A percentile compares a stretch with the other conserved stretches of the same genome.
phyloP scores from a whole-genome alignment of 805 yeast species.

The Hemisphaericaspora nanyangensis region DNA sequence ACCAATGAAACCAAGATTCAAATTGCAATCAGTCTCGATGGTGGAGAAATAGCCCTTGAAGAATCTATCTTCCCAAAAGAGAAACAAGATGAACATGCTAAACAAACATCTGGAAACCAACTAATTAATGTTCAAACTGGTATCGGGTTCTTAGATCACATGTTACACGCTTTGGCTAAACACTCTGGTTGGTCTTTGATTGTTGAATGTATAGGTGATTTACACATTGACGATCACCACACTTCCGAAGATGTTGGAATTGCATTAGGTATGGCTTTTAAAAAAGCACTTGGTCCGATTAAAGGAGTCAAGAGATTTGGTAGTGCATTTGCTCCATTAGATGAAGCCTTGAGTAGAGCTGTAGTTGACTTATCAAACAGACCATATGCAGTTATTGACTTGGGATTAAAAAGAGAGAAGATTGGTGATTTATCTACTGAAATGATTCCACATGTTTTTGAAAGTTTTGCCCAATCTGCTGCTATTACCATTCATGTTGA shows the following conservation, averaged over 20 bases:
- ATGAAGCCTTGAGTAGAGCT: constrained; percentile 92
- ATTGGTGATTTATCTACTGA: constrained; percentile 90
- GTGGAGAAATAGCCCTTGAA: constrained; percentile 69
- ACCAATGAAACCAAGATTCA: constrained; percentile 95
- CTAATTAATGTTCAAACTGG: constrained; percentile 83
- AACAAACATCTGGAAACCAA: constrained; percentile 69
- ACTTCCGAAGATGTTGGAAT: constrained; percentile 95
- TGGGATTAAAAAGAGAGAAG: constrained; percentile 88
- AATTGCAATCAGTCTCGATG: constrained; percentile 77
- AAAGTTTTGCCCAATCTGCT: constrained; percentile 91
- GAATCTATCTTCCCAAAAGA: constrained; percentile 48
- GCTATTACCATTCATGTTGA: constrained; percentile 91
- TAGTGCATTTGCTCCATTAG: constrained; percentile 89
- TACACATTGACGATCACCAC: constrained; percentile 96
- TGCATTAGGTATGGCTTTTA: constrained; percentile 85
- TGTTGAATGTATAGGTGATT: constrained; percentile 88
- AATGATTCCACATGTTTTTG: constrained; percentile 97
- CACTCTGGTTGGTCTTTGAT: constrained; percentile 95
- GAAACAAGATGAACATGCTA: constrained; percentile 48
- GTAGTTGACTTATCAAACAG: constrained; percentile 94
- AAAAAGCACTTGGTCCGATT: constrained; percentile 83
- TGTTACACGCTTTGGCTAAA: constrained; percentile 95
- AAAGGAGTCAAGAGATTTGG: constrained; percentile 94
- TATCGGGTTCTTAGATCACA: constrained; percentile 92
- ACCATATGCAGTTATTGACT: constrained; percentile 85